phyloP scores from a whole-genome alignment of 106 monocot genomes.

The Platanthera guangdongensis region DNA sequence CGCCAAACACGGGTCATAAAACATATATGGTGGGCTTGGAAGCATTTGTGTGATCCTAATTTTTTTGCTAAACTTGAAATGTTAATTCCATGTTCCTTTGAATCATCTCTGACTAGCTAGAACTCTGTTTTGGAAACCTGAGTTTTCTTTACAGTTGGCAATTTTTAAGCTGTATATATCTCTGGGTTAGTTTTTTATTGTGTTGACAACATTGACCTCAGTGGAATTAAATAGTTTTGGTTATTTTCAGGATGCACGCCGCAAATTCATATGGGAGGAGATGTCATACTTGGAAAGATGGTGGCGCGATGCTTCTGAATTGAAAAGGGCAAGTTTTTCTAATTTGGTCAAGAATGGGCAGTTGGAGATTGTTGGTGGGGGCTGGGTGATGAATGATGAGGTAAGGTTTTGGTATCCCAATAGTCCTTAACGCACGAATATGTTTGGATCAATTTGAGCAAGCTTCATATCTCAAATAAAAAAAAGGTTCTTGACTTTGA shows the following conservation, averaged over 20 bases:
- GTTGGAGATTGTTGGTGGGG: slow-evolving; percentile 93
- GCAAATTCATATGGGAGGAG: slow-evolving; percentile 98
- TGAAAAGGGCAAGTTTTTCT: slow-evolving; percentile 45
- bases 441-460: neutral
- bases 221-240: neutral
- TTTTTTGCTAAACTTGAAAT: neutral
- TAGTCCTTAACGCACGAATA: neutral
- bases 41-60: too few species aligned
- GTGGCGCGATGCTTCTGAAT: slow-evolving; percentile 82
- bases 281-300: slow-evolving; percentile 97
- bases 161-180: neutral
- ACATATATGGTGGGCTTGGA: too few species aligned
- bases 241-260: slow-evolving; percentile 54
- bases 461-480: neutral
- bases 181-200: neutral
- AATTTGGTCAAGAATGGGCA: slow-evolving; percentile 77
- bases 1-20: too few species aligned
- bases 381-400: slow-evolving; percentile 99
- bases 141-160: too few species aligned
- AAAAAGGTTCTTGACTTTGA: too few species aligned
- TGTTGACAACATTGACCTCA: neutral
- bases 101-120: neutral
- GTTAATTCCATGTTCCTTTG: neutral
- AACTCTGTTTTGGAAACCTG: too few species aligned
- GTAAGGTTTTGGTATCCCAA: slow-evolving; percentile 18